Percentiles rank a stretch among this genome's conserved stretches.
Conservation (phyloP, 2,329 filamentous ascomycete genomes). For the Colletotrichum shisoi region DNA sequence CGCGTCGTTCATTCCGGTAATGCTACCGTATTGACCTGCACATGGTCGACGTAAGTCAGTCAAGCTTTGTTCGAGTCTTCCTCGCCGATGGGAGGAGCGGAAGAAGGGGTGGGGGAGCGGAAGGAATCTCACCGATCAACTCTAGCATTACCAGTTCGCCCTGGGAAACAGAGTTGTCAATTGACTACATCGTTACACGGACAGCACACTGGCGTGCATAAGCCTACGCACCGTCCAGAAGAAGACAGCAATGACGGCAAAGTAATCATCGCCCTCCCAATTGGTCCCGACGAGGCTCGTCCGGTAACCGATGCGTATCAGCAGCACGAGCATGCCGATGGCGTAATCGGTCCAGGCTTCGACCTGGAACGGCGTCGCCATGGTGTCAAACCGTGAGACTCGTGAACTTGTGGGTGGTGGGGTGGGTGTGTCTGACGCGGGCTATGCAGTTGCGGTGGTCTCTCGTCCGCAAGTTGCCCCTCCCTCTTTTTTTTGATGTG, state of each 20-base stretch:
- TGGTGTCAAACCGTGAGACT: conserved; percentile 25
- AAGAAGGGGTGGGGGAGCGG: background rate
- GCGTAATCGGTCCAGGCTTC: conserved; percentile 57
- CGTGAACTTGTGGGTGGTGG: conserved; percentile 8
- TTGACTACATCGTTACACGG: background rate
- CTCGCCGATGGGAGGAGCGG: background rate
- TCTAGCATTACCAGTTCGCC: conserved; percentile 28
- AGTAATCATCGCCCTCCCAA: conserved; percentile 55
- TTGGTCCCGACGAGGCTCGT: conserved; percentile 51
- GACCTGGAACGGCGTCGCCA: conserved; percentile 52
- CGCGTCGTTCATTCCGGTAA: conserved; percentile 42
- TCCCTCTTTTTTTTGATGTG: conserved; percentile 11
- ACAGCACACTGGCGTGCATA: too few species aligned
- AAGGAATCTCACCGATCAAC: conserved; percentile 22
- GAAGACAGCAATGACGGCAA: conserved; percentile 48
- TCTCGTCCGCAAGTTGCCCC: conserved; percentile 30
- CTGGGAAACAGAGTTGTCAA: conserved; percentile 1
- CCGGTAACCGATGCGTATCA: conserved; percentile 52
- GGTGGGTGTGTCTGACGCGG: conserved; percentile 12
- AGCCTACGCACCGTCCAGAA: conserved; percentile 50
- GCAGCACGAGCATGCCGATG: conserved; percentile 50
- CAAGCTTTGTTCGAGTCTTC: background rate
- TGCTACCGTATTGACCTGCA: conserved; percentile 43
- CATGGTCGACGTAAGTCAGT: conserved; percentile 27
- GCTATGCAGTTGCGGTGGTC: conserved; percentile 30